Evolutionary conservation across 2,329 filamentous ascomycete species (phyloP), one percentile per base, ranked within the genome.

Genomic region (Xylariomycetidae sp.): DNA sequence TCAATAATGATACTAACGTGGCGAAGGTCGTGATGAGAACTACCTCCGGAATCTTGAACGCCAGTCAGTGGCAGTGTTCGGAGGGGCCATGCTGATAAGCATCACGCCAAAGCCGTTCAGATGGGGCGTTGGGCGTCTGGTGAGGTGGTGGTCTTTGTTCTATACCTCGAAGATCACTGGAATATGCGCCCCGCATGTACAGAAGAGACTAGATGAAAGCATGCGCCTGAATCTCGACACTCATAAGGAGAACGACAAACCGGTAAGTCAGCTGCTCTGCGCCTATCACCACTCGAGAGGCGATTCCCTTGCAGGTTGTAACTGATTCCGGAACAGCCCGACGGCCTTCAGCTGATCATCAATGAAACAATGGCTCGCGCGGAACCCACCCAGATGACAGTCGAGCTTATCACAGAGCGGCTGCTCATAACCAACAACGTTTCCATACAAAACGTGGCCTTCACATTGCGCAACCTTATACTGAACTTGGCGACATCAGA

Each of bases 381-480:
- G 12, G 38, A 40, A 26, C 8, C n/a, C 2, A 25, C 26, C 3
- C 31, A 35, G 10, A 13, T 37, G 16, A 18, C 19, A 10, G 7
- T 16, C 2, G 25, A 10, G 1, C 28, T 30, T 7, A 35, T 37
- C 24, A 10, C 29, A 10, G 25, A 37, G 20, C 38, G 38, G 2
- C 38, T 40, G n/a, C 28, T 40, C 16, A 30, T 40, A 10, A 30
- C 29, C 15, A 37, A 40, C n/a, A 33, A 40, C 23, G 29, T 32
- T 7, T 23, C 34, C 10, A 2, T 40, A 16, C 23, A 40, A 19
- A 14, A 25, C 17, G 25, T 18, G 8, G 23, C 31, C 19, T 35
- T 27, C 2, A 40, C 38, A 1, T 1, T 31, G 16, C 28, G 26
- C 9, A 29, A 40, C 28, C 4, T 34, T 5, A 29, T 40, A 7